These are phyloP conservation scores for Phaeosphaeria sp. DNA, from an alignment of 2,329 filamentous ascomycete genomes.

Conservation along the genomic window DNA sequence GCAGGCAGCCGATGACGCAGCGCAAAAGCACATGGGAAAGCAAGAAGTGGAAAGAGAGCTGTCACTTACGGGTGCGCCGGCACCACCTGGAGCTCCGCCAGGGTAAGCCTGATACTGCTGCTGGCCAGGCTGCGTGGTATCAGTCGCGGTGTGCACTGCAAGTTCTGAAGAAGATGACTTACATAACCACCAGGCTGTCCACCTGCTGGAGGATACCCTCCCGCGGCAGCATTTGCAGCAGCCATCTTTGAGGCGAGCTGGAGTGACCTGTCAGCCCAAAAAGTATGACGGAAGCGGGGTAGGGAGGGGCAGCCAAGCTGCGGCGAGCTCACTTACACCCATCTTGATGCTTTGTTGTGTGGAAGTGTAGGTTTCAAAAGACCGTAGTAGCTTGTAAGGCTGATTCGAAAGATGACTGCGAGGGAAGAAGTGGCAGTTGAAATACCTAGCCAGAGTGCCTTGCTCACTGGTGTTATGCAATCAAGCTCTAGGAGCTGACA, in stretches of 20 bases:
- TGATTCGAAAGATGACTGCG: conserved; percentile 8
- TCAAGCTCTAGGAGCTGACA: conserved; percentile 5
- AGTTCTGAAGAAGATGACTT: conserved; percentile 52
- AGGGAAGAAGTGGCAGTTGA: conserved; percentile 15
- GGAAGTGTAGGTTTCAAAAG: neutral
- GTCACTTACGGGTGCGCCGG: conserved; percentile 46
- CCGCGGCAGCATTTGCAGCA: conserved; percentile 46
- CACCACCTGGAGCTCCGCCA: conserved; percentile 55
- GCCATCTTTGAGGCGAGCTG: conserved; percentile 57
- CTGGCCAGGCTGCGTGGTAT: conserved; percentile 50
- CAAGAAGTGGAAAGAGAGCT: conserved; percentile 17
- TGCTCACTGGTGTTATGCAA: conserved; percentile 1
- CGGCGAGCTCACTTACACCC: conserved; percentile 24
- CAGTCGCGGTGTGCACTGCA: conserved; percentile 21
- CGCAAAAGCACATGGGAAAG: conserved; percentile 27
- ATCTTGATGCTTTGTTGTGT: conserved; percentile 11
- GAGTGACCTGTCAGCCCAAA: conserved; percentile 35
- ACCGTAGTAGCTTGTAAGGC: conserved; percentile 10
- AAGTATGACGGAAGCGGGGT: conserved; percentile 25
- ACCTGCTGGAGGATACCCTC: conserved; percentile 44
- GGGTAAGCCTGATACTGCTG: conserved; percentile 64
- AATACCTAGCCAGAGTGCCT: conserved; percentile 19
- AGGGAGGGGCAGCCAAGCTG: conserved; percentile 24
- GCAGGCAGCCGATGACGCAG: conserved; percentile 37
- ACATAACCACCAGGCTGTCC: conserved; percentile 57